Percentiles rank a stretch among this genome's conserved stretches.
Evolutionary conservation across 2,329 filamentous ascomycete genomes (phyloP).

Genomic region (Pleomassaria siparia): DNA sequence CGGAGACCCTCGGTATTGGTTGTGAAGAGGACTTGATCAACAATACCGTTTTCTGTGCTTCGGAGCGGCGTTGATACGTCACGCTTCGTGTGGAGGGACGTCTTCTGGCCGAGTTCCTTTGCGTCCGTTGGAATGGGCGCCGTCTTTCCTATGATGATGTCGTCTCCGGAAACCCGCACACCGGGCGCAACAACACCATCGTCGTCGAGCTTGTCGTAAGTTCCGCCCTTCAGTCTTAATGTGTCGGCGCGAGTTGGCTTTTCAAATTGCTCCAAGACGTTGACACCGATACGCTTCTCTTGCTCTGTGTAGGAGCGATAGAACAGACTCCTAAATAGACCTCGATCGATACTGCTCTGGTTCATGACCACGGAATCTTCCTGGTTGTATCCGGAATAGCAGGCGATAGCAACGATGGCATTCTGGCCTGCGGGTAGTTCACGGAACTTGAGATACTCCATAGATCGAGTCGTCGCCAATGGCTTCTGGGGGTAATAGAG

Average conservation of each 20-base stretch:
- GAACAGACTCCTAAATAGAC: slow-evolving; percentile 95
- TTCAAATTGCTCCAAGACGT: slow-evolving; percentile 90
- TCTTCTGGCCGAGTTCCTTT: slow-evolving; percentile 90
- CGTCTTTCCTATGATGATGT: slow-evolving; percentile 99
- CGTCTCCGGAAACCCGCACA: slow-evolving; percentile 91
- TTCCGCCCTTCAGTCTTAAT: slow-evolving; percentile 88
- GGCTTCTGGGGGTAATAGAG: slow-evolving; percentile 99
- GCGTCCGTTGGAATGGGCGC: slow-evolving; percentile 90
- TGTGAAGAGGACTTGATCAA: slow-evolving; percentile 90
- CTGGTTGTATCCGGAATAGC: slow-evolving; percentile 98
- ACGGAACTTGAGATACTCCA: slow-evolving; percentile 98
- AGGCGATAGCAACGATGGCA: slow-evolving; percentile 95
- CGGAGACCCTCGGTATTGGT: slow-evolving; percentile 93
- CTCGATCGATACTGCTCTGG: slow-evolving; percentile 97
- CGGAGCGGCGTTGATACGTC: slow-evolving; percentile 94
- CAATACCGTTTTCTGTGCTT: slow-evolving; percentile 94
- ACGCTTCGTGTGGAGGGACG: slow-evolving; percentile 85
- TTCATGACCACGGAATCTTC: slow-evolving; percentile 99
- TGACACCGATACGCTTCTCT: slow-evolving; percentile 94
- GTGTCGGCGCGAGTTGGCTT: slow-evolving; percentile 90
- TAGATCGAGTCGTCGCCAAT: slow-evolving; percentile 90
- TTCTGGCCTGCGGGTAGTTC: slow-evolving; percentile 97
- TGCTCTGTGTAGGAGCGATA: slow-evolving; percentile 97
- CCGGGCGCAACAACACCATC: slow-evolving; percentile 94
- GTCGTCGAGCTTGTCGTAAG: slow-evolving; percentile 95